These are phyloP conservation scores for Psilocybe cyanescens DNA, from an alignment of 768 basidiomycete species.

Conservation along the genomic window DNA sequence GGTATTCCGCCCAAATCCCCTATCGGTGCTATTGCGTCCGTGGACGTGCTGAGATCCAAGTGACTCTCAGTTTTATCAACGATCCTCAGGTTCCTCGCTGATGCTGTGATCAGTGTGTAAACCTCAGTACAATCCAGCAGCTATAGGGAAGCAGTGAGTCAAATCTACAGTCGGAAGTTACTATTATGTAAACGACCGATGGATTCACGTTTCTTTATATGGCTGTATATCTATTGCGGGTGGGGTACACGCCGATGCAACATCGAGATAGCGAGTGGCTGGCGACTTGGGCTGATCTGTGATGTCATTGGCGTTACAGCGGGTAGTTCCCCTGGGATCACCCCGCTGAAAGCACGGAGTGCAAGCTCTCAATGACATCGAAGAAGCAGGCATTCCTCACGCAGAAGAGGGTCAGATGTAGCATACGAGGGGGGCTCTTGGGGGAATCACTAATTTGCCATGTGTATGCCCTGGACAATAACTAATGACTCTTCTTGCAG, in stretches of 20 bases:
- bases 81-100: not conserved
- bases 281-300: too few species aligned
- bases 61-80: not conserved
- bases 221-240: too few species aligned
- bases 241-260: too few species aligned
- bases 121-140: too few species aligned
- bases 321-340: too few species aligned
- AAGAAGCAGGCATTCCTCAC: not conserved
- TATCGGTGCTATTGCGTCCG: slow-evolving; percentile 10
- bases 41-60: not conserved
- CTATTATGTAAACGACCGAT: too few species aligned
- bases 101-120: too few species aligned
- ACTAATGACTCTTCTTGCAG: not conserved
- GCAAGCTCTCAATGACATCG: not conserved
- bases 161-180: too few species aligned
- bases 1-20: not conserved
- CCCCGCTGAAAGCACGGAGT: not conserved
- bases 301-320: too few species aligned
- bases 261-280: too few species aligned
- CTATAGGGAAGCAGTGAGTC: too few species aligned
- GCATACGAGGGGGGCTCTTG: not conserved
- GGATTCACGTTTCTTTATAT: too few species aligned
- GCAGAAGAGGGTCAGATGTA: not conserved
- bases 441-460: not conserved
- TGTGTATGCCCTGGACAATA: not conserved